Base-by-base conservation (phyloP, 495 filamentous ascomycete species). In the Penicillium daleae region DNA sequence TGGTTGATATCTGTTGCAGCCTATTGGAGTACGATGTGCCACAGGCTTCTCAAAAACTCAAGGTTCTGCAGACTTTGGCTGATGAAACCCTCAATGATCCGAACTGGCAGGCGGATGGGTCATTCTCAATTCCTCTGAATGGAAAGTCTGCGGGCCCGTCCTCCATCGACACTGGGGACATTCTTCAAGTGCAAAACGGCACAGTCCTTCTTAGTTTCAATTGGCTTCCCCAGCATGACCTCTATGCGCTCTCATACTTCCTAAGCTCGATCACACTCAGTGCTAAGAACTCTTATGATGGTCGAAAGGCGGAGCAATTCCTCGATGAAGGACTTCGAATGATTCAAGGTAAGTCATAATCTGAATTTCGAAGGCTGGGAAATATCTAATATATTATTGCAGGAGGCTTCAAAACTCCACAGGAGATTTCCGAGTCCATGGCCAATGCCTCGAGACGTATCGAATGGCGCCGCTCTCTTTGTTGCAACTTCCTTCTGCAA, bases 1-100 rank as follows among this genome's bases (percentile, higher is more conserved):
- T 94, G 61, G 82, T 97, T 8, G 93, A 98, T 73, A 86, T 98
- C 24, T 86, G 86, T 21, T 96, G 91, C 70, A 91, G 88, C 59
- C 75, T 98, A 33, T 85, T 75, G 66, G 78, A 83, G 33, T 82
- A 82, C 44, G 83, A 86, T 44, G 73, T 87, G 22, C 81, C 87
- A 15, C 79, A 86, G 50, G 86, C 90, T 19, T 74, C 82, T 19
- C 80, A 86, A 33, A 96, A 96, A 66, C 76, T 96, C 60, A 83
- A 85, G 54, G 74, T 80, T 15, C 82, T 98, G 79, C 91, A 93
- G 67, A 74, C 75, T 42, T 76, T 86, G 61, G 80, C 96, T 72
- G 91, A 93, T 55, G 74, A 82, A 54, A 73, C 85, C 21, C 75
- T 86, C 8, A 78, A 82, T 27, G 82, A 87, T 40, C 68, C 74